A percentile compares a stretch with the other conserved stretches of the same genome.
phyloP scores from a whole-genome alignment of 2,329 filamentous ascomycete genomes.

The Macrophomina pseudophaseolina region DNA sequence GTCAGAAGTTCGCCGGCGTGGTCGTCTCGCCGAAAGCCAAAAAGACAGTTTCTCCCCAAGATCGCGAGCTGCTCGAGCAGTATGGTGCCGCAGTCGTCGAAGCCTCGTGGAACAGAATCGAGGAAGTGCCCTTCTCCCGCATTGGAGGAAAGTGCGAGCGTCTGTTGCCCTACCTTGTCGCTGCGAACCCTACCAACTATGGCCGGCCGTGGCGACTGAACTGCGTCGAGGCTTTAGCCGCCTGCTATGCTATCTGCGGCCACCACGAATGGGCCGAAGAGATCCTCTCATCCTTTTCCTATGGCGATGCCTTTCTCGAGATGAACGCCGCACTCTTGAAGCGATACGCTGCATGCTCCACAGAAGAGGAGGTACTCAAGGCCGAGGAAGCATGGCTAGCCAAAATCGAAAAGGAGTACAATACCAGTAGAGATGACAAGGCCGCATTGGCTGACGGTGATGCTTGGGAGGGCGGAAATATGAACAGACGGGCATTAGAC shows the following conservation, averaged over 20 bases:
- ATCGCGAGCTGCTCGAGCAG: conserved; percentile 79
- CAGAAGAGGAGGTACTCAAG: conserved; percentile 82
- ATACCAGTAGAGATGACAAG: conserved; percentile 72
- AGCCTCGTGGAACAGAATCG: conserved; percentile 92
- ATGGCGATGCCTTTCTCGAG: conserved; percentile 84
- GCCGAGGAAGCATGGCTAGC: conserved; percentile 87
- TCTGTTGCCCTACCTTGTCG: conserved; percentile 90
- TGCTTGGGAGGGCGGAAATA: conserved; percentile 90
- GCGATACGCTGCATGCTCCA: conserved; percentile 81
- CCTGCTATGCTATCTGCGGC: conserved; percentile 91
- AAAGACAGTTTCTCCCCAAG: conserved; percentile 79
- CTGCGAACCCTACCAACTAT: conserved; percentile 97
- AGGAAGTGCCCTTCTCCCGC: conserved; percentile 86
- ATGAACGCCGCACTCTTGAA: conserved; percentile 86
- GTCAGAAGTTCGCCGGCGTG: conserved; percentile 89
- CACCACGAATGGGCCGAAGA: conserved; percentile 88
- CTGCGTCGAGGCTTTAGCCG: conserved; percentile 92
- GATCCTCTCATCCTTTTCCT: conserved; percentile 82
- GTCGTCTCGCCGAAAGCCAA: conserved; percentile 97
- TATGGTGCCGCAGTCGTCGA: conserved; percentile 95
- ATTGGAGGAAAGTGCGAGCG: conserved; percentile 95
- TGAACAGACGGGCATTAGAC: conserved; percentile 66
- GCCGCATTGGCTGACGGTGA: conserved; percentile 66
- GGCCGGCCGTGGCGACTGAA: conserved; percentile 94
- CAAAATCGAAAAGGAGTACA: conserved; percentile 87